phyloP scores from a whole-genome alignment of 2,329 filamentous ascomycete genomes.

The Colletotrichum falcatum region DNA sequence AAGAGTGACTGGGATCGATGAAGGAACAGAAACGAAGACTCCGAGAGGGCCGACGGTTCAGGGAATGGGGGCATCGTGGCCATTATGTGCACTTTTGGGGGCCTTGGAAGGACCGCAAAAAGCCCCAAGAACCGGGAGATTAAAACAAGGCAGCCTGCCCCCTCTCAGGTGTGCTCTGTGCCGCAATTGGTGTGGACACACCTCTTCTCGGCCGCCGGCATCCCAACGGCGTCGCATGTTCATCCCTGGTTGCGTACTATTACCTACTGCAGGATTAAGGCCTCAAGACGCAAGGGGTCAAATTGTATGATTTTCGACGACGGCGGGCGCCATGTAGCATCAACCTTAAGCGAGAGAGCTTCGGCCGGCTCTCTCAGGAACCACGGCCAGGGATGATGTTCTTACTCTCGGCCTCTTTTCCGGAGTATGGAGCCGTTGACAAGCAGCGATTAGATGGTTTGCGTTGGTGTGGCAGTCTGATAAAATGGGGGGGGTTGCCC shows the following conservation, averaged over 20 bases:
- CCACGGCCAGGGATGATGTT: constrained; percentile 13
- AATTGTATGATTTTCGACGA: constrained; percentile 1
- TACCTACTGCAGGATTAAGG: background rate
- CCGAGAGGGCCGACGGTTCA: background rate
- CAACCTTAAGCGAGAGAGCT: constrained; percentile 17
- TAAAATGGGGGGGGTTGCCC: constrained; percentile 5
- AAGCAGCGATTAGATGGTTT: constrained; percentile 7
- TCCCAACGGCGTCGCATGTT: background rate
- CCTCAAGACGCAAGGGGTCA: constrained; percentile 9
- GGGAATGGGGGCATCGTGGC: constrained; percentile 23
- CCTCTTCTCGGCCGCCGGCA: constrained; percentile 10
- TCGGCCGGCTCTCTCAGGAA: constrained; percentile 19
- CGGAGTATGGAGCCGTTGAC: background rate
- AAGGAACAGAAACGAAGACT: constrained; percentile 1
- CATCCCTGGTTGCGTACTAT: constrained; percentile 20
- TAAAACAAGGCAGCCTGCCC: constrained; percentile 15
- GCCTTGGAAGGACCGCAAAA: background rate
- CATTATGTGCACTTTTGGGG: constrained; percentile 33
- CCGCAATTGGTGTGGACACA: constrained; percentile 28
- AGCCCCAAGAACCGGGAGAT: constrained; percentile 23
- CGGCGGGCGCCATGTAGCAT: constrained; percentile 22
- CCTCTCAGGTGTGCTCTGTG: constrained; percentile 1
- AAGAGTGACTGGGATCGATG: constrained; percentile 40
- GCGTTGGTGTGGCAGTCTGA: constrained; percentile 1
- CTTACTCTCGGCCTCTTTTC: constrained; percentile 15